Evolutionary conservation across 495 filamentous ascomycete genomes (phyloP), one percentile per base, ranked within the genome.

Genomic region (Penicillium parvum): DNA sequence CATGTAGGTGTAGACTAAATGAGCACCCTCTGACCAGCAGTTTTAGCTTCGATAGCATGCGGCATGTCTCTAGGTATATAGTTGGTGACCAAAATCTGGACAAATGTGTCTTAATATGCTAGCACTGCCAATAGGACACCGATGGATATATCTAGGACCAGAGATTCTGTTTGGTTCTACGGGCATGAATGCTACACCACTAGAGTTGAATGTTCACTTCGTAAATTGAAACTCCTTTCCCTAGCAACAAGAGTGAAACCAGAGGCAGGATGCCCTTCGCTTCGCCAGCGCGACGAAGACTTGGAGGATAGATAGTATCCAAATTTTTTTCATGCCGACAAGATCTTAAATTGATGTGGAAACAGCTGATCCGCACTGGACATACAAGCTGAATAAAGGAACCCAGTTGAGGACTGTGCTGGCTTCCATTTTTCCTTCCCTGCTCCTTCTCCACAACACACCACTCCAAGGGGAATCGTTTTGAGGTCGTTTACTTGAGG

Each of bases 401-500:
- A 62, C 50, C 65, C 66, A 66, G 50, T 41, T 53, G 40, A 37
- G 20, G 48, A 36, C 26, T 29, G 45, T 48, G 47, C 53, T 63
- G 61, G 53, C 55, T 64, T 65, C 66, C 65, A 67, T 60, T 57
- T 60, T 64, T 58, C 49, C 48, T 60, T 69, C 50, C 64, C 55
- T 61, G 53, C 52, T 62, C 59, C 57, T 39, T 53, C 55, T 63
- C 61, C 61, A 61, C 64, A 65, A 68, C 61, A 62, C 54, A 50
- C 66, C 65, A 66, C 62, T 58, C 59, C 58, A 63, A 62, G 56
- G 57, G 59, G 61, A 69, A 66, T 60, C 60, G 55, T 65, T 63
- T n/a, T 58, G 57, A 58, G 49, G 58, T 64, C 65, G 64, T 79
- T 83, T 95, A 96, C 81, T 96, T 97, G 64, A 97, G 83, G 72